Percentiles rank a stretch among this genome's conserved stretches.
Conservation (phyloP, 148 eudicot genomes). For the Rhododendron simsii region DNA sequence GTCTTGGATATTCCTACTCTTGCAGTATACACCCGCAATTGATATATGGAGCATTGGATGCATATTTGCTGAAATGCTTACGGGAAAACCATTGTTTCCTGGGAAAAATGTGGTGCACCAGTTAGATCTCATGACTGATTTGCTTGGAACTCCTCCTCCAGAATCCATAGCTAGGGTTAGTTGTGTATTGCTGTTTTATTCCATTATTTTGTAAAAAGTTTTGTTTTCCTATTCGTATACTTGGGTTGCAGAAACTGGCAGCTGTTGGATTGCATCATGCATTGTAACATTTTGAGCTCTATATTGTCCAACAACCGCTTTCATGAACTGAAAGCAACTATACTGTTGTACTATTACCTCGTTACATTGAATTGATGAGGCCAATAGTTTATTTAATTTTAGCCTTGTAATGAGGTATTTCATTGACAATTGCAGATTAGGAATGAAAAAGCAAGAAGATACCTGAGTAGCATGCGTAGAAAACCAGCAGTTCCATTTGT, state of each 20-base stretch:
- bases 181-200: background rate
- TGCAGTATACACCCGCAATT: slow-evolving; percentile 57
- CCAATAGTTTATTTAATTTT: background rate
- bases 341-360: background rate
- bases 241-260: background rate
- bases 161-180: slow-evolving; percentile 45
- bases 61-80: slow-evolving; percentile 51
- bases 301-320: background rate
- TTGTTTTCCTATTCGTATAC: background rate
- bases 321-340: background rate
- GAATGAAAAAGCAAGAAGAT: slow-evolving; percentile 53
- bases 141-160: slow-evolving; percentile 50
- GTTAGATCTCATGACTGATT: slow-evolving; percentile 51
- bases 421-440: slow-evolving; percentile 38
- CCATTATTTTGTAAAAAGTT: background rate
- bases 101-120: slow-evolving; percentile 55
- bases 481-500: slow-evolving; percentile 35
- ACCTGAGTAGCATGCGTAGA: slow-evolving; percentile 37
- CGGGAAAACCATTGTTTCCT: slow-evolving; percentile 47
- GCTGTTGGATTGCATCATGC: too few species aligned
- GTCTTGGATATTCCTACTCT: background rate
- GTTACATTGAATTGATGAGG: background rate
- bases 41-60: slow-evolving; percentile 58
- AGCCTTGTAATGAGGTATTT: background rate
- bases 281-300: background rate